Evolutionary conservation across 345 rosid species (phyloP), one percentile per base, ranked within the genome.

Genomic region (Gossypium mustelinum): DNA sequence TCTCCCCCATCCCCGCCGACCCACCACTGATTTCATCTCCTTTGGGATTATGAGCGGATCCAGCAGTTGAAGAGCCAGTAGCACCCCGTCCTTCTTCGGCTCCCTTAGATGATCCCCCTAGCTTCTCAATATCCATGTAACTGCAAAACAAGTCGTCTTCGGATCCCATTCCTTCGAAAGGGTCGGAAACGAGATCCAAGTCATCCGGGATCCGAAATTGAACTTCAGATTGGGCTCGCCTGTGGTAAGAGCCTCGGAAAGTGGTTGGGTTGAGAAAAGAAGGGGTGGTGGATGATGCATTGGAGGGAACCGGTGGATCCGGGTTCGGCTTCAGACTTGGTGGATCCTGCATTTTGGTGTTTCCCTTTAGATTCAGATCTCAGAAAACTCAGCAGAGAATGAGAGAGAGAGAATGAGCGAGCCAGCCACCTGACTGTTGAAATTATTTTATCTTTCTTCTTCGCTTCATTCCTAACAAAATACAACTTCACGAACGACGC

Each of bases 61-160:
- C 73, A 27, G 16, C 60, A 51, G 59, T 51, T 22, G 84, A 77
- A 16, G 81, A 79, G 6, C 78, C 87, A 22, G 80, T 82, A n/a
- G 84, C 85, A 9, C 68, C 76, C 4, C 56, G 41, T 44, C 67
- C 76, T 25, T 73, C 73, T 11, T 47, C 43, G 11, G 55, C 43
- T 4, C 55, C 83, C 80, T 85, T 86, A 63, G 83, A 68, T 52
- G 83, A 85, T 79, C 83, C 87, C 82, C 94, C 96, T 17, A 94
- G 79, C 70, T 88, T 88, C 80, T 94, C 97, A 17, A 90, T 87
- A 83, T 91, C 96, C 89, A 94, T 89, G 86, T 88, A 94, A 18
- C 90, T 87, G 65, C 85, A 86, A 73, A 90, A 86, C 79, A 92
- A 79, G 77, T 89, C 94, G 60, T 91, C 98, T 79, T 93, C 95